Evolutionary conservation across 2,329 filamentous ascomycete species (phyloP).

Genomic region (Akanthomyces muscarius): DNA sequence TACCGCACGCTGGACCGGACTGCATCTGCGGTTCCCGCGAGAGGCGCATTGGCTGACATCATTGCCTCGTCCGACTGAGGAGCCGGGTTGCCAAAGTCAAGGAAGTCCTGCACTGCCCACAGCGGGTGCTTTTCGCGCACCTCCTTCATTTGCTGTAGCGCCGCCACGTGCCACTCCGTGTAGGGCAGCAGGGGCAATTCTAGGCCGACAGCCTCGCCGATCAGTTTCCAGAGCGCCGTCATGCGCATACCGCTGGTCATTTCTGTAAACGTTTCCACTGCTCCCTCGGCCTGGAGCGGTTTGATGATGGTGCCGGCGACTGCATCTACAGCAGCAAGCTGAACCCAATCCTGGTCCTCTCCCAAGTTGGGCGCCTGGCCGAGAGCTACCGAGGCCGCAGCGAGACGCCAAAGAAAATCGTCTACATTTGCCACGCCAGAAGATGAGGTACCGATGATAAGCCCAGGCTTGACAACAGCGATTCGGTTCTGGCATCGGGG

Average conservation of each 20-base stretch:
- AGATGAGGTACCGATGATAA: conserved; percentile 19
- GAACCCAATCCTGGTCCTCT: neutral
- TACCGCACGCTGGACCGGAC: neutral
- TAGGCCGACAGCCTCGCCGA: neutral
- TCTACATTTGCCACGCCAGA: conserved; percentile 21
- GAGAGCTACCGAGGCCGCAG: conserved; percentile 1
- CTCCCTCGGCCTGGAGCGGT: neutral
- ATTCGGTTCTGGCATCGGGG: conserved; percentile 19
- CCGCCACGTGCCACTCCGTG: neutral
- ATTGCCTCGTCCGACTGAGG: neutral
- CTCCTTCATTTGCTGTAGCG: neutral
- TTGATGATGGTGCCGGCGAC: neutral
- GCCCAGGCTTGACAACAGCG: conserved; percentile 21
- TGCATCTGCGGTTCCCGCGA: neutral
- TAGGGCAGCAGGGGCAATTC: neutral
- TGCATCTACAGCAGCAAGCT: neutral
- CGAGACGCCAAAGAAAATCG: conserved; percentile 21
- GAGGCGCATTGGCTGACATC: neutral
- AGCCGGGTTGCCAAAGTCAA: neutral
- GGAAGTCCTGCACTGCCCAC: conserved; percentile 1
- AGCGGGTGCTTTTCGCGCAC: neutral
- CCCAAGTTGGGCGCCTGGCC: neutral
- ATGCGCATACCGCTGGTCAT: neutral
- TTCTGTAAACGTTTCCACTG: neutral
- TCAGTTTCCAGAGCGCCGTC: neutral